Evolutionary conservation across 2,329 filamentous ascomycete species (phyloP).

Genomic region (Apiospora malaysiana): DNA sequence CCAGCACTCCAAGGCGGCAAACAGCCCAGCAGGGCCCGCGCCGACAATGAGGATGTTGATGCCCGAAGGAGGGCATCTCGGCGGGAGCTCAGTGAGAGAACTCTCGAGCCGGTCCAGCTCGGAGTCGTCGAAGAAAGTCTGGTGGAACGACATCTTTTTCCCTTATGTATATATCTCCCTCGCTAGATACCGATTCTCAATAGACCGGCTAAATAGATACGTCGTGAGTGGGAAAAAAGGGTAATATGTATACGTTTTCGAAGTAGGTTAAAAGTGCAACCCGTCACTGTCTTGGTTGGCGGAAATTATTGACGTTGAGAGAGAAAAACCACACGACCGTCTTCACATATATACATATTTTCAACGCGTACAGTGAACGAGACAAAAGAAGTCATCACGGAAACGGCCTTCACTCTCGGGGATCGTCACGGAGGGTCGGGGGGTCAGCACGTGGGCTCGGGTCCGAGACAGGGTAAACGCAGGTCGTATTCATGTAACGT

Average conservation of each 20-base stretch:
- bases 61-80: neutral
- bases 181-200: no score
- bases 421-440: no score
- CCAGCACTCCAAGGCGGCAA: conserved; percentile 14
- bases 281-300: no score
- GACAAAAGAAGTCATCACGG: no score
- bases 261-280: neutral
- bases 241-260: neutral
- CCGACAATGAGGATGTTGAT: conserved; percentile 20
- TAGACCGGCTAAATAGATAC: no score
- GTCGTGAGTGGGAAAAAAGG: no score
- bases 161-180: no score
- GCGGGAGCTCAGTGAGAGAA: neutral
- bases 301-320: neutral
- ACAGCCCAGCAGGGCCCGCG: conserved; percentile 10
- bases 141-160: neutral
- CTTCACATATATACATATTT: neutral
- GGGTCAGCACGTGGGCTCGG: no score
- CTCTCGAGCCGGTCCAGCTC: neutral
- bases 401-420: no score
- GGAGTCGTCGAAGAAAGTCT: neutral
- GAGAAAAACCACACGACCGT: neutral
- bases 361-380: no score
- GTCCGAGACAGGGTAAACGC: no score
- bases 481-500: no score